Base-by-base conservation (phyloP, 2,329 filamentous ascomycete species). In the Zalaria sp. region DNA sequence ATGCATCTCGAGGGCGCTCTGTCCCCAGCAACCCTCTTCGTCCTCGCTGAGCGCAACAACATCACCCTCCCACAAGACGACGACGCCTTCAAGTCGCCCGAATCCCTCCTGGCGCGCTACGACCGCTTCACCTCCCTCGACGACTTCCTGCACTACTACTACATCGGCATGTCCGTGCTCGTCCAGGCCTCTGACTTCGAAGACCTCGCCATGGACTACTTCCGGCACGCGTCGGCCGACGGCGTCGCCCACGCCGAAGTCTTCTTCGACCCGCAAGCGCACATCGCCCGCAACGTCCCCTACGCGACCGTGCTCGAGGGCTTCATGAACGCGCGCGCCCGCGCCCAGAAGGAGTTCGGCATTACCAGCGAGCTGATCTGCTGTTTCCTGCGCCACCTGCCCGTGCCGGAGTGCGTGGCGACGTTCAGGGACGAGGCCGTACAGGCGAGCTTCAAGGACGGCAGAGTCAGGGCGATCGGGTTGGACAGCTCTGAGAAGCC, bases 191-290 rank as follows among this genome's bases (percentile, higher is more conserved):
- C 65, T n/a, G 83, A 88, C 60, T 88, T 83, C 52, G 79, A 83
- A 56, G 73, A 72, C 41, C 68, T 89, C 7, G 81, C 80, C 4
- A 82, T 75, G 66, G 72, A 73, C 47, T 88, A 88, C 62, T 81
- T 87, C 57, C 54, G 66, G 28, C 73, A 71, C 44, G 82, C 80
- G 2, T 68, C 75, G 28, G 61, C 62, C 2, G 76, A 85, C 47
- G 75, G 75, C 32, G 77, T 87, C 2, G 68, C 73, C 38, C 82
- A 88, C 54, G 79, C 79, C 9, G 83, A 88, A 58, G 71, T 86
- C 48, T 88, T 86, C 64, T 87, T 88, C 62, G 83, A 88, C 57
- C 82, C 83, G 2, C 82, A 88, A 59, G 81, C 79, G 1, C 83
- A 88, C 58, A 71, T 75, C 4, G 63, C 61, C 8, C 71, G 81